Evolutionary conservation across 192 early-diverging fungal species (phyloP), one percentile per base, ranked within the genome.

Genomic region (Linnemannia exigua): DNA sequence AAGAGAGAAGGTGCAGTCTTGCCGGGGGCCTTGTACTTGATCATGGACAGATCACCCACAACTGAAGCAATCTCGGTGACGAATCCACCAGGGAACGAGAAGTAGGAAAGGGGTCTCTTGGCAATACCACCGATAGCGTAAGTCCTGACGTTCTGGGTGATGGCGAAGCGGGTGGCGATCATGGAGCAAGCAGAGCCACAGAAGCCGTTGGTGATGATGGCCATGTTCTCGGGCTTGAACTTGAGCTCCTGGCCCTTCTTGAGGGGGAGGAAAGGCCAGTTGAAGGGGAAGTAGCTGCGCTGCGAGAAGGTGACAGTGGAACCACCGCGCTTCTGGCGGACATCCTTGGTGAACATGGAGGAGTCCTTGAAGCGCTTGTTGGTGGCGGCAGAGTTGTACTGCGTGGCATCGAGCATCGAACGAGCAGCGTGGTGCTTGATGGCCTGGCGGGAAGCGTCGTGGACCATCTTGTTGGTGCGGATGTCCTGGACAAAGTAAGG

Each of bases 171-270:
- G 19, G 80, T 78, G 6, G 87, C 81, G 47, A 84, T 80, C 82
- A 81, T 75, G 28, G 87, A 44, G 67, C 87, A 84, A 14, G 87
- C 63, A 66, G 87, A 84, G 3, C 81, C 81, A 47, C 80, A 88
- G 72, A 68, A 83, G 33, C 87, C 87, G 63, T 88, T 88, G 33
- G 87, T 83, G 50, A 88, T 31, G 15, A 88, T 88, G 31, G 77
- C 77, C 74, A 88, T 88, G 58, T 88, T 75, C 37, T 51, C 5
- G 16, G 81, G 44, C 66, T 75, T 83, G 74, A 78, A 88, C 19
- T 67, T 72, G 63, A 88, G 12, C 20, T 22, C 37, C 22, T 68
- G 52, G 38, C 41, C 37, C 70, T 67, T 76, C 33, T 41, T 63
- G 15, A 79, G 37, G 22, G 74, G 74, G 35, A 76, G 8, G 70